These are phyloP conservation scores for Ammopiptanthus mongolicus DNA, from an alignment of 306 rosid species.

Conservation along the genomic window DNA sequence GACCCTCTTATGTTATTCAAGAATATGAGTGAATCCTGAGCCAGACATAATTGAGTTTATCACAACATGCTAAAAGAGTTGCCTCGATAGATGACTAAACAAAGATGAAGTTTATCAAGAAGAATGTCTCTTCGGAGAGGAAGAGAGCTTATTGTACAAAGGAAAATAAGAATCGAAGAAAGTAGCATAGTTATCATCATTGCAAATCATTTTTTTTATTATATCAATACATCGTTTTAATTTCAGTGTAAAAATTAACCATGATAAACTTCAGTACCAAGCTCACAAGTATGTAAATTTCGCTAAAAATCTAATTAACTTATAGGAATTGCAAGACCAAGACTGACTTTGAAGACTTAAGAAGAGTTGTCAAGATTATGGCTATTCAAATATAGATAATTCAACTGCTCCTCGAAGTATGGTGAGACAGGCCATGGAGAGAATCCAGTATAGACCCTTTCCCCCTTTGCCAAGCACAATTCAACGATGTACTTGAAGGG, in stretches of 20 bases:
- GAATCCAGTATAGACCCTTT: constrained; percentile 31
- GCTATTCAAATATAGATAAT: constrained; percentile 26
- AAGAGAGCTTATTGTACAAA: background rate
- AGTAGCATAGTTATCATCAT: background rate
- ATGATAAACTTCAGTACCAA: background rate
- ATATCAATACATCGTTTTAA: background rate
- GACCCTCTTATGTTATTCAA: too few relatives aligned
- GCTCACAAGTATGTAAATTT: background rate
- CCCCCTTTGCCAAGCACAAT: constrained; percentile 25
- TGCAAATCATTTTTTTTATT: background rate
- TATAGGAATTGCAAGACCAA: background rate
- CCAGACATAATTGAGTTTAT: background rate
- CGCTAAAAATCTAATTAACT: background rate
- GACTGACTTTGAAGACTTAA: background rate
- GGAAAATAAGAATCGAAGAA: background rate
- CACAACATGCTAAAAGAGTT: background rate
- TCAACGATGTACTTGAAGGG: constrained; percentile 32
- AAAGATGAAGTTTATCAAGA: background rate
- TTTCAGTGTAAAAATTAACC: background rate
- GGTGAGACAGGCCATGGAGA: constrained; percentile 20
- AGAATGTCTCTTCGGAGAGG: background rate
- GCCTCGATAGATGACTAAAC: background rate
- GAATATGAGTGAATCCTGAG: too few relatives aligned
- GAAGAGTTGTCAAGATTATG: constrained; percentile 25
- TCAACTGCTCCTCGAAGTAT: constrained; percentile 26